Percentiles rank a stretch among this genome's conserved stretches.
Conservation (phyloP, 805 yeast genomes). For the Yamadazyma ubonensis region DNA sequence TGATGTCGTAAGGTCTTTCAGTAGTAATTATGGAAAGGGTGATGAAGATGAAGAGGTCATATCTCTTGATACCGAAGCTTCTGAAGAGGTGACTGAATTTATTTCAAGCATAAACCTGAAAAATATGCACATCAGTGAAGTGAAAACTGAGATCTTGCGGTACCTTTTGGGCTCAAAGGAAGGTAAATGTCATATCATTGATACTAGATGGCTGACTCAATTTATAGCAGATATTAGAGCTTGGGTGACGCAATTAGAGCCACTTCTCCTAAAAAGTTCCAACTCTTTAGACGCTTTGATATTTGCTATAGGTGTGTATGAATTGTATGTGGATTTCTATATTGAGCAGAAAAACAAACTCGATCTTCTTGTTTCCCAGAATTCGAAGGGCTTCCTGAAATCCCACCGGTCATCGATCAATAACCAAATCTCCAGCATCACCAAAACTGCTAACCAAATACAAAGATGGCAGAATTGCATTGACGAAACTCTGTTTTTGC, state of each 20-base stretch:
- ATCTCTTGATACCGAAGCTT: not conserved
- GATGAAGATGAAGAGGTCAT: not conserved
- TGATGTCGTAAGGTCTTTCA: constrained; percentile 30
- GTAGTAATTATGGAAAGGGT: not conserved
- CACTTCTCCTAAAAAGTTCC: constrained; percentile 13
- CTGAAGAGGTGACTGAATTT: constrained; percentile 1
- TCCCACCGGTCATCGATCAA: constrained; percentile 27
- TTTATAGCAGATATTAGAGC: constrained; percentile 33
- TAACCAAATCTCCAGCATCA: constrained; percentile 38
- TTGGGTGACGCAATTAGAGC: constrained; percentile 36
- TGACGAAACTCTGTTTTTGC: constrained; percentile 4
- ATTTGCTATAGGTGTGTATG: constrained; percentile 42
- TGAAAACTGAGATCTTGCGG: constrained; percentile 25
- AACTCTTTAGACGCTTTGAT: constrained; percentile 13
- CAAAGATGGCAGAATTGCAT: constrained; percentile 44
- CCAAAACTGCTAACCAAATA: constrained; percentile 42
- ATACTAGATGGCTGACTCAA: constrained; percentile 38
- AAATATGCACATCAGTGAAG: constrained; percentile 14
- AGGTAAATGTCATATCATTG: constrained; percentile 31
- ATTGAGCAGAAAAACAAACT: constrained; percentile 29
- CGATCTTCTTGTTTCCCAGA: constrained; percentile 18
- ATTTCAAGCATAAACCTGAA: constrained; percentile 1
- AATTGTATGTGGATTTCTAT: constrained; percentile 46
- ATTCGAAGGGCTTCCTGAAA: constrained; percentile 18
- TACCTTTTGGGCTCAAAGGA: constrained; percentile 20